phyloP scores from a whole-genome alignment of 441 rosid species.

The Breynia disticha region DNA sequence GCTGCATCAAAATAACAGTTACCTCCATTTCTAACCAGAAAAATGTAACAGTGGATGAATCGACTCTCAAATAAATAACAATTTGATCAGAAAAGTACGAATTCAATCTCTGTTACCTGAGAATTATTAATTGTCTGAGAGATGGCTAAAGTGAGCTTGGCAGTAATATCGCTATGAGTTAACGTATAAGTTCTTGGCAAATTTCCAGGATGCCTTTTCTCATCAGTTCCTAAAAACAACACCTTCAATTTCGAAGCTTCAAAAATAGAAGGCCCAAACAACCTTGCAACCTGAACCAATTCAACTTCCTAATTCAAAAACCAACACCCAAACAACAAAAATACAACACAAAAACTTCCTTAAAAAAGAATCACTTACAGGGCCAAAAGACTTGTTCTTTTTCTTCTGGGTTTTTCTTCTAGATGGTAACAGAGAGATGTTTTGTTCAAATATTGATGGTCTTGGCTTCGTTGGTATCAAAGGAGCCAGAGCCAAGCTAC shows the following conservation, averaged over 20 bases:
- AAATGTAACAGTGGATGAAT: no score
- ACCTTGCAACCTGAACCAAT: conserved; percentile 13
- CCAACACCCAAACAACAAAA: neutral
- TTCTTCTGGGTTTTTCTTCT: conserved; percentile 41
- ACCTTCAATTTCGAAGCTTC: conserved; percentile 91
- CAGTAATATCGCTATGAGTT: conserved; percentile 75
- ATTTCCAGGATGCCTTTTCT: conserved; percentile 79
- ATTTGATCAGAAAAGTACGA: no score
- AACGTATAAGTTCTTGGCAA: conserved; percentile 82
- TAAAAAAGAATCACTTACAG: conserved; percentile 31
- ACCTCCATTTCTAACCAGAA: no score
- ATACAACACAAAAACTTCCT: neutral
- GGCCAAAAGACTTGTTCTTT: conserved; percentile 35
- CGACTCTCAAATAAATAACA: conserved; percentile 3
- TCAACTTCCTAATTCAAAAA: conserved; percentile 12
- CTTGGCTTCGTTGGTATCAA: conserved; percentile 35
- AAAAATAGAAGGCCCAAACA: conserved; percentile 87
- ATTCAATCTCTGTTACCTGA: no score
- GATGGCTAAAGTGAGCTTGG: conserved; percentile 70
- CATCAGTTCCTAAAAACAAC: conserved; percentile 79
- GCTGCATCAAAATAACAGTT: conserved; percentile 28
- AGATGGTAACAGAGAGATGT: conserved; percentile 28
- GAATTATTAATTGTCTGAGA: conserved; percentile 81
- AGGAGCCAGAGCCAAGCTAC: conserved; percentile 31
- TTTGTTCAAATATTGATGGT: conserved; percentile 36